A percentile compares a stretch with the other conserved stretches of the same genome.
Evolutionary conservation across 257 asterid genomes (phyloP).

Genomic region (Solanum corneliomulleri): DNA sequence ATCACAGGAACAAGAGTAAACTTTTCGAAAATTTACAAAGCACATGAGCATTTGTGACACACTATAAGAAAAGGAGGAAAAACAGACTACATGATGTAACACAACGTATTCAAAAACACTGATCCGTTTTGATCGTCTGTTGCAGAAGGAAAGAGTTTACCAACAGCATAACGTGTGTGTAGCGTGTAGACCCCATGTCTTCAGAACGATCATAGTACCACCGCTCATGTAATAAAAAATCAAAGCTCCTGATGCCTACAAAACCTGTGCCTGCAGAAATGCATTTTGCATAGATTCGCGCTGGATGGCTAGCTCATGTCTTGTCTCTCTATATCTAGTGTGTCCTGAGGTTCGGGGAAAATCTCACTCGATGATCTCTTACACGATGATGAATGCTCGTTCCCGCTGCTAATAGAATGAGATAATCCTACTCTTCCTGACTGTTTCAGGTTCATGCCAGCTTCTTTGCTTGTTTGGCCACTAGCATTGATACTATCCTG

Average conservation of each 20-base stretch:
- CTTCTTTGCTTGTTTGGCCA: slow-evolving; percentile 28
- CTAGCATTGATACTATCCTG: slow-evolving; percentile 29
- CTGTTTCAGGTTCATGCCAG: slow-evolving; percentile 26
- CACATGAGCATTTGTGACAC: neutral
- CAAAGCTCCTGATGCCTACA: neutral
- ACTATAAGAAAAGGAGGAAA: neutral
- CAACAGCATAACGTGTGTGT: neutral
- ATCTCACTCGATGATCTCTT: slow-evolving; percentile 52
- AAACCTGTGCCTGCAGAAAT: neutral
- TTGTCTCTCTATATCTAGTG: slow-evolving; percentile 31
- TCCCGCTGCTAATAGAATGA: slow-evolving; percentile 55
- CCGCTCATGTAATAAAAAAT: neutral
- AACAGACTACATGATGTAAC: neutral
- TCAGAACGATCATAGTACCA: neutral
- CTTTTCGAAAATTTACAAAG: neutral
- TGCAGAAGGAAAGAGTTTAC: neutral
- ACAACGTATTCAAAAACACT: neutral
- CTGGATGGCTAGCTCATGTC: slow-evolving; percentile 3
- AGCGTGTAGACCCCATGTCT: neutral
- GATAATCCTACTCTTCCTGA: slow-evolving; percentile 33
- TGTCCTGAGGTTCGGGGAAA: slow-evolving; percentile 45
- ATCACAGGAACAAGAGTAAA: neutral
- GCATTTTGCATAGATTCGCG: neutral
- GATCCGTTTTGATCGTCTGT: neutral
- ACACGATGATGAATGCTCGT: slow-evolving; percentile 38